Evolutionary conservation across 805 yeast species (phyloP).

Genomic region (Kodamaea neixiangensis): DNA sequence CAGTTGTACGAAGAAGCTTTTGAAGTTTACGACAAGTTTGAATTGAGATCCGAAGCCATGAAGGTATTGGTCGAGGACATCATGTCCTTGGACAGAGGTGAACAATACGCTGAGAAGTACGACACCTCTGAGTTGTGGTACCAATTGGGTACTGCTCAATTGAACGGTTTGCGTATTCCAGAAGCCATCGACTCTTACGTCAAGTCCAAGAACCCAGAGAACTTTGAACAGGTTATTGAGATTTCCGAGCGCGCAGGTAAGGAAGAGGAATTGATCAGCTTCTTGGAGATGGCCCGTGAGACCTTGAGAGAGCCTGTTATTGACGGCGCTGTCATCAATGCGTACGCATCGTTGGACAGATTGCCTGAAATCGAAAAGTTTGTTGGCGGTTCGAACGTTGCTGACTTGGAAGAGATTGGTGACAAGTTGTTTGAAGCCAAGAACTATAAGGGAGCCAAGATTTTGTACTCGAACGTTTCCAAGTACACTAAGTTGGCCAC

Average conservation of each 20-base stretch:
- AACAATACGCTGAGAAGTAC: constrained; percentile 85
- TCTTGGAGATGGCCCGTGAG: constrained; percentile 87
- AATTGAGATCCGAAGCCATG: constrained; percentile 75
- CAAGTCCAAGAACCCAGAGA: constrained; percentile 87
- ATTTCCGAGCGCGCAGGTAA: constrained; percentile 94
- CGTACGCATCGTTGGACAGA: constrained; percentile 78
- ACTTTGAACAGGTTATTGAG: constrained; percentile 89
- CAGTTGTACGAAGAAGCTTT: constrained; percentile 92
- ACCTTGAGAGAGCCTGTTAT: constrained; percentile 86
- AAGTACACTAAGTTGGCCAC: constrained; percentile 96
- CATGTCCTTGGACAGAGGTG: constrained; percentile 94
- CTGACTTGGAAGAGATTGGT: constrained; percentile 89
- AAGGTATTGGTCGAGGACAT: constrained; percentile 89
- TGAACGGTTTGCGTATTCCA: constrained; percentile 87
- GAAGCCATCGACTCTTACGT: constrained; percentile 93
- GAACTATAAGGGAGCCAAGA: constrained; percentile 90
- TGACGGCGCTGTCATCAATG: constrained; percentile 88
- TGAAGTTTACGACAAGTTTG: constrained; percentile 85
- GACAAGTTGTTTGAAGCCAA: constrained; percentile 80
- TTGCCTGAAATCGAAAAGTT: constrained; percentile 81
- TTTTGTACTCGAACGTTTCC: constrained; percentile 80
- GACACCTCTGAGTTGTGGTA: constrained; percentile 89
- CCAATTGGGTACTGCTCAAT: constrained; percentile 93
- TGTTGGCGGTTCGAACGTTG: constrained; percentile 86
- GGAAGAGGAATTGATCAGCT: constrained; percentile 88